A percentile compares a stretch with the other conserved stretches of the same genome.
These are phyloP conservation scores for Aspergillus kassunensis DNA, from an alignment of 495 filamentous ascomycete genomes.

Conservation along the genomic window DNA sequence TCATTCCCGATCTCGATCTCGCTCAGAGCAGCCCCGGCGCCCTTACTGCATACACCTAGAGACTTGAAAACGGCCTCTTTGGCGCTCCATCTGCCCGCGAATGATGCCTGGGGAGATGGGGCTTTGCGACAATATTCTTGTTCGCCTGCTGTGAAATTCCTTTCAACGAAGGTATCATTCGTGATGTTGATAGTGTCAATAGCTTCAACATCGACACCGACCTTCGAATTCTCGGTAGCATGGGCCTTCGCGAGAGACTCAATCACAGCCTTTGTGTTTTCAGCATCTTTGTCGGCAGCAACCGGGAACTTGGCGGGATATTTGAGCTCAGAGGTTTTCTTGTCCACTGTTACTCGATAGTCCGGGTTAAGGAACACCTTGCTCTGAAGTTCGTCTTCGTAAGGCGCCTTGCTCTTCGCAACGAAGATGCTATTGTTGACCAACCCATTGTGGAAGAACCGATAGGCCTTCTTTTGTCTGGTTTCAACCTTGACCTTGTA, in stretches of 20 bases:
- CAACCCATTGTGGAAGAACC: constrained; percentile 94
- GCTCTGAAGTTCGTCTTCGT: constrained; percentile 79
- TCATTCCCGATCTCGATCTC: constrained; percentile 90
- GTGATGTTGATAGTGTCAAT: constrained; percentile 80
- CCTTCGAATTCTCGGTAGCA: constrained; percentile 67
- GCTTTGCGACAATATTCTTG: constrained; percentile 81
- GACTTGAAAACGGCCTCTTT: constrained; percentile 99
- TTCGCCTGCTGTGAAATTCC: constrained; percentile 86
- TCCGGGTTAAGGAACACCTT: constrained; percentile 93
- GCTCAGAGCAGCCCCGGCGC: constrained; percentile 82
- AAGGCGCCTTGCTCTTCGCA: constrained; percentile 86
- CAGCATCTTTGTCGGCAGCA: constrained; percentile 48
- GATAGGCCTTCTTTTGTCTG: constrained; percentile 96
- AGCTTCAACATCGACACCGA: constrained; percentile 90
- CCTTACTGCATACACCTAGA: constrained; percentile 80
- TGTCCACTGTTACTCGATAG: constrained; percentile 78
- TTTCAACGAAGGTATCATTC: constrained; percentile 89
- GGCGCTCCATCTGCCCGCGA: constrained; percentile 91
- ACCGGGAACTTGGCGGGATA: constrained; percentile 65
- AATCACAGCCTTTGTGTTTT: constrained; percentile 69
- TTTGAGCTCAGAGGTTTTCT: constrained; percentile 71
- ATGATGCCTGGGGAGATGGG: constrained; percentile 71
- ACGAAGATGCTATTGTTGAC: constrained; percentile 97
- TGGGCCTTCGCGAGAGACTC: constrained; percentile 73
- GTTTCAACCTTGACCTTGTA: constrained; percentile 87